Base-by-base conservation (phyloP, 2,329 filamentous ascomycete genomes). In the Gaeumannomyces tritici region DNA sequence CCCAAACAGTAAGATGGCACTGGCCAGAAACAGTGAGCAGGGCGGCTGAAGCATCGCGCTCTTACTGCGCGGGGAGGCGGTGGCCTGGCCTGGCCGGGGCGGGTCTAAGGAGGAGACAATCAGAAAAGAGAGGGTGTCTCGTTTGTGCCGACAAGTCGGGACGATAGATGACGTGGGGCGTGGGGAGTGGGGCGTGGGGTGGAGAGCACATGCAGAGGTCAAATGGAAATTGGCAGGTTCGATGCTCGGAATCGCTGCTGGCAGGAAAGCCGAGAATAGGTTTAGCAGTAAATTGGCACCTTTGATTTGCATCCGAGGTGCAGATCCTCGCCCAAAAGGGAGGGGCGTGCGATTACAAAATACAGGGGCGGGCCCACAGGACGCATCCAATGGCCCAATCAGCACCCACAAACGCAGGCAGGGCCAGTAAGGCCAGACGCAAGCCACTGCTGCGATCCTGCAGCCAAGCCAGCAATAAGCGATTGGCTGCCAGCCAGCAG, bases 11-110 rank as follows among this genome's bases (percentile, higher is more conserved):
- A 61, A 61, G 60, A 61, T 61, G 21, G 55, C 54, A 55, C 27
- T 33, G 54, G 29, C 60, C 47, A 12, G 31, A n/a, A 28, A 61
- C 24, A 61, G 60, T 61, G 60, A 61, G 60, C 60, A 57, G 60
- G 24, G 55, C 60, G 54, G 21, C 28, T 56, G 60, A 31, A 58
- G 56, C 26, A 29, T 26, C 56, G 27, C 29, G 29, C 56, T 29
- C 60, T 61, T 61, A 61, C 60, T 51, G 42, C 42, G 42, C 42
- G 42, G 42, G 42, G 18, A 51, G 42, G 42, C 42, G 24, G 42
- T 51, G 42, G 42, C 42, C 21, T 51, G 42, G n/a, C 13, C 35
- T 15, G 11, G 35, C 15, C 15, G 35, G 9, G 31, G 31, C 31
- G 12, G n/a, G 29, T 31, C 2, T 2, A 11, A 31, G 31, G 31